Conservation (phyloP, 768 basidiomycete species). For the Tulasnella sp. region DNA sequence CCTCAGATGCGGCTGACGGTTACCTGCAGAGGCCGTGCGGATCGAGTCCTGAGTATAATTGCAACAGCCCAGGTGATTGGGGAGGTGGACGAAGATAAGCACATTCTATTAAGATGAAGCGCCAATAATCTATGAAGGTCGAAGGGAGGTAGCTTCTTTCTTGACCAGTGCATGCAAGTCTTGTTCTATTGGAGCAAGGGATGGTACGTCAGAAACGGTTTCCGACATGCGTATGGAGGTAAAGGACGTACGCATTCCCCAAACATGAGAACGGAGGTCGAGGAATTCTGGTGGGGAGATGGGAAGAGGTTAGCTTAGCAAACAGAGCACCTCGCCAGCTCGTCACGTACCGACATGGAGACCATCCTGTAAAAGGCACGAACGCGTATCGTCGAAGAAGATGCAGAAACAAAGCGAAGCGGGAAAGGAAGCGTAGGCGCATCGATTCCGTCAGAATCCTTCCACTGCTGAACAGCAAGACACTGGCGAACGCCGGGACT, state of each 20-base stretch:
- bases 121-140: constrained; percentile 42
- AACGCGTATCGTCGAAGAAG: neutral
- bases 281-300: constrained; percentile 57
- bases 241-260: constrained; percentile 74
- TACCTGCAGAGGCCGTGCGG: too few relatives aligned
- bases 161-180: constrained; percentile 71
- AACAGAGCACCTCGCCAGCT: neutral
- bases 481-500: neutral
- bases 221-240: neutral
- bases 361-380: constrained; percentile 46
- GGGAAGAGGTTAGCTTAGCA: neutral
- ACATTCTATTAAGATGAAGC: neutral
- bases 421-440: neutral
- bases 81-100: neutral
- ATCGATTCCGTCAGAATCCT: neutral
- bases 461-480: neutral
- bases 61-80: too few relatives aligned
- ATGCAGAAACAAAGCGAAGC: neutral
- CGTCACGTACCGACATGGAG: constrained; percentile 64
- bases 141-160: constrained; percentile 60
- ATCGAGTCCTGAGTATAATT: too few relatives aligned
- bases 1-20: too few relatives aligned
- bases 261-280: constrained; percentile 74
- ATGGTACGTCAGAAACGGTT: neutral
- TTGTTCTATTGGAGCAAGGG: constrained; percentile 53